A percentile compares a stretch with the other conserved stretches of the same genome.
Conservation (phyloP, 2,329 filamentous ascomycete species). For the Aspergillus udagawae region DNA sequence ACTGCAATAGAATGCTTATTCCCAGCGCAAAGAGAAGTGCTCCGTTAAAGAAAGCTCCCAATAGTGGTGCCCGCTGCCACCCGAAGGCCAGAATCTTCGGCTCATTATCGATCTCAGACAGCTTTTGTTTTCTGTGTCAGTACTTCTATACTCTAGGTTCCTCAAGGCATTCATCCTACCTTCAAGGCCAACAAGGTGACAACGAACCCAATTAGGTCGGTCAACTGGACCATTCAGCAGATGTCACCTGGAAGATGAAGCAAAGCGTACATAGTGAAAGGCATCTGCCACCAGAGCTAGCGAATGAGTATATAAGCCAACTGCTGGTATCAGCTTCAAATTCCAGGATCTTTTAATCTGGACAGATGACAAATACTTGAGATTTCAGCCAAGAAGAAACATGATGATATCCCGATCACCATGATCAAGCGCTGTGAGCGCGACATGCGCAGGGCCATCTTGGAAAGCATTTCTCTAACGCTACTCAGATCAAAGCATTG, state of each 20-base stretch:
- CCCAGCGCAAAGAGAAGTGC: slow-evolving; percentile 69
- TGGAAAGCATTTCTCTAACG: too few relatives aligned
- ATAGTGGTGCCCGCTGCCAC: slow-evolving; percentile 69
- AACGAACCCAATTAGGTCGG: slow-evolving; percentile 66
- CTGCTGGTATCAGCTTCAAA: slow-evolving; percentile 28
- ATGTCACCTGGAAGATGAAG: background rate
- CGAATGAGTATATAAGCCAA: slow-evolving; percentile 67
- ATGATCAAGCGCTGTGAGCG: slow-evolving; percentile 26
- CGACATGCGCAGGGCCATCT: slow-evolving; percentile 24
- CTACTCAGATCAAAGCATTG: background rate
- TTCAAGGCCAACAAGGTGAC: slow-evolving; percentile 63
- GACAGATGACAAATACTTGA: slow-evolving; percentile 16
- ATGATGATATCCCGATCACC: slow-evolving; percentile 29
- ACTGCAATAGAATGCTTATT: slow-evolving; percentile 68
- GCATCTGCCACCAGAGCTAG: slow-evolving; percentile 72
- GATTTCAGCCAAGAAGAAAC: slow-evolving; percentile 31
- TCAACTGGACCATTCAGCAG: slow-evolving; percentile 49
- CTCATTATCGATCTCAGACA: slow-evolving; percentile 55
- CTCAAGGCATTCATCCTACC: slow-evolving; percentile 38
- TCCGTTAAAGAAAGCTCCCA: slow-evolving; percentile 79
- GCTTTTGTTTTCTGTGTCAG: slow-evolving; percentile 25
- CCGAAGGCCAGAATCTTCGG: slow-evolving; percentile 63
- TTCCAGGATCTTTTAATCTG: background rate
- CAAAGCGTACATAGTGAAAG: slow-evolving; percentile 64
- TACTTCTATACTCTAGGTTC: background rate